Evolutionary conservation across 495 filamentous ascomycete genomes (phyloP), one percentile per base, ranked within the genome.

Genomic region (Chaetomium tenue): DNA sequence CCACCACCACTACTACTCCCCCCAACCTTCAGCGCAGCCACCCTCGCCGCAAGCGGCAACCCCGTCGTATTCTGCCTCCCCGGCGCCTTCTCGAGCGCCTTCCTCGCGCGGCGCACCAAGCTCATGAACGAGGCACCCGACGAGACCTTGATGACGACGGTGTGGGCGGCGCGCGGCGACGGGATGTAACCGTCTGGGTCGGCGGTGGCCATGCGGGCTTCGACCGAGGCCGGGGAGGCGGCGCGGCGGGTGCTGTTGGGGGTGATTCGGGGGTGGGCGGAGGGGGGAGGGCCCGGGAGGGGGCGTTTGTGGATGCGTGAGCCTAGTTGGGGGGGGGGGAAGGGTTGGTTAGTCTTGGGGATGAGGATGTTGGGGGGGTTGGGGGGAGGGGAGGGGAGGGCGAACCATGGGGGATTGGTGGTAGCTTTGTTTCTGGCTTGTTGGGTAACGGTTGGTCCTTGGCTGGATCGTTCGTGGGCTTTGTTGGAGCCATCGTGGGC

Each of bases 41-140:
- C 76, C 42, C 76, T 80, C 64, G 72, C 75, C 58, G 76, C 77
- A 0, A 81, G 65, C 2, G 77, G 74, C 9, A 78, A 66, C 0
- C 76, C 68, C 44, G 70, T 76, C 7, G 71, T 74, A 42, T 64
- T 13, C 62, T 66, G 68, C 26, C 65, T 76, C 62, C 90, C 85
- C 57, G 86, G 83, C 55, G 89, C 85, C 22, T 87, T 83, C 6
- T 87, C 82, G 3, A 97, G 87, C 15, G 90, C 82, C 60, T 88
- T 88, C 56, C 88, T 86, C 28, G 91, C 86, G 65, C 92, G 91
- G 75, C 91, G 91, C 18, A 96, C 82, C 15, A 87, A 84, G n/a
- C 87, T 85, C 75, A 95, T 87, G 80, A 96, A 91, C 15, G 90
- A 89, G 0, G 92, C 87, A 3, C 75, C 77, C 53, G 85, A 74